A percentile compares a stretch with the other conserved stretches of the same genome.
Evolutionary conservation across 1,284 basidiomycete species (phyloP).

Genomic region (Gastroboletus turbinatus): DNA sequence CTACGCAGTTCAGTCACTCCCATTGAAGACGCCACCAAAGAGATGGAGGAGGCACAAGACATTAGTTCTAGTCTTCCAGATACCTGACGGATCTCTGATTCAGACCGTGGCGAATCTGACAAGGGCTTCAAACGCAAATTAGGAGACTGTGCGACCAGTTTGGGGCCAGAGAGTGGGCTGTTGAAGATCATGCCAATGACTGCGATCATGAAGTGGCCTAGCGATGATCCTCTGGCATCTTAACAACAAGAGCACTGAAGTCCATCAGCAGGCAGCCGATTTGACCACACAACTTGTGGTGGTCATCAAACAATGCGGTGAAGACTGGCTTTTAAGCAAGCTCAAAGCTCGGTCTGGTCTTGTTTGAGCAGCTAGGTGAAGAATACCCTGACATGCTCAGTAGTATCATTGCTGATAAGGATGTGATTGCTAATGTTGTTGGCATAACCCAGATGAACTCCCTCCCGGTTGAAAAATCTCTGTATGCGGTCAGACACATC

Average conservation of each 20-base stretch:
- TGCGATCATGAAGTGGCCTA: constrained; percentile 32
- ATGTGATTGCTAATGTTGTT: constrained; percentile 98
- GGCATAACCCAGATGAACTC: constrained; percentile 99
- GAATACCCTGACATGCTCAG: constrained; percentile 99
- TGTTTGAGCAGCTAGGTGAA: constrained; percentile 99
- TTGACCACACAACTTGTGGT: constrained; percentile 92
- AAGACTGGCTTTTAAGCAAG: constrained; percentile 94
- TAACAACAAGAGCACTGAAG: constrained; percentile 99
- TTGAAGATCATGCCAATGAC: constrained; percentile 9
- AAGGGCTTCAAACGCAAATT: constrained; percentile 68
- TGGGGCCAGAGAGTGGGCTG: constrained; percentile 29
- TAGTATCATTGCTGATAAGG: constrained; percentile 97
- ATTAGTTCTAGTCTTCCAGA: constrained; percentile 31
- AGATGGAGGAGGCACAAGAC: constrained; percentile 19
- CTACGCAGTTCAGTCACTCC: constrained; percentile 15
- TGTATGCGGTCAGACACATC: constrained; percentile 53
- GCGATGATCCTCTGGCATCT: constrained; percentile 96
- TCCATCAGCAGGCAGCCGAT: constrained; percentile 98
- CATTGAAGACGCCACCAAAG: constrained; percentile 24
- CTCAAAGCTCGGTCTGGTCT: constrained; percentile 95
- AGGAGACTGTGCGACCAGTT: constrained; percentile 43
- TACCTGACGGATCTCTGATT: constrained; percentile 30
- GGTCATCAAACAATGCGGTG: constrained; percentile 98
- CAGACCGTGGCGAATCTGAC: constrained; percentile 43
- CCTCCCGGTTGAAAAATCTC: constrained; percentile 98